Base-by-base conservation (phyloP, 768 basidiomycete species). In the Russula griseocarnosa region DNA sequence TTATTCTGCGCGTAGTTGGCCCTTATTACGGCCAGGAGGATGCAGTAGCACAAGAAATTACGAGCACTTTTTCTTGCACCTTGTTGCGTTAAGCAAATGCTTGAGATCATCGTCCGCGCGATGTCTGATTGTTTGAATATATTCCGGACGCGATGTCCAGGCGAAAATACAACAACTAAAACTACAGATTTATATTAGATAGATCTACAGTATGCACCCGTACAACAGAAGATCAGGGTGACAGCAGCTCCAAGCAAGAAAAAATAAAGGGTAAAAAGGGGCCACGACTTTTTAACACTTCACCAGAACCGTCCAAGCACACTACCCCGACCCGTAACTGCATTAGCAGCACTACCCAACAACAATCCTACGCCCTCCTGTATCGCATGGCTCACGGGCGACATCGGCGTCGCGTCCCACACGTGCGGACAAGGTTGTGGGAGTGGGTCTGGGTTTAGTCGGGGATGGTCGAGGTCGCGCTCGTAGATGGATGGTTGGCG, bases 341-440 rank as follows among this genome's bases (percentile, higher is more conserved):
- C 65, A 42, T 52, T 67, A n/a, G 67, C 58, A 40, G 69, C 71
- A n/a, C 69, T 67, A 26, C 83, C 81, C 9, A 88, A 71, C 49
- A 90, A 76, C 70, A 87, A 77, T 13, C 85, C 83, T 36, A 89
- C 81, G n/a, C 87, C 86, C 62, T 84, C 85, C 70, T 88, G 86
- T 18, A 90, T 84, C 26, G 86, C 89, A 44, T 83, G 82, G 70
- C 85, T 87, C 24, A 90, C 88, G 9, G 87, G 86, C 20, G 86
- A 76, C 84, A 90, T 87, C 22, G 87, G 85, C 20, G 84, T 80
- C 20, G 85, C 83, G 71, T 92, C 90, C 68, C 82, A 90, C 1
- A 90, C 86, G 73, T 92, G 90, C 10, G 89, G 88, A 63, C 84
- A 86, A 3, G 90, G 90, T 71, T 91, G 88, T 8, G 80, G 78